Percentiles rank a stretch among this genome's conserved stretches.
phyloP scores from a whole-genome alignment of 2,329 filamentous ascomycete genomes.

The Leptosphaerulina australis region DNA sequence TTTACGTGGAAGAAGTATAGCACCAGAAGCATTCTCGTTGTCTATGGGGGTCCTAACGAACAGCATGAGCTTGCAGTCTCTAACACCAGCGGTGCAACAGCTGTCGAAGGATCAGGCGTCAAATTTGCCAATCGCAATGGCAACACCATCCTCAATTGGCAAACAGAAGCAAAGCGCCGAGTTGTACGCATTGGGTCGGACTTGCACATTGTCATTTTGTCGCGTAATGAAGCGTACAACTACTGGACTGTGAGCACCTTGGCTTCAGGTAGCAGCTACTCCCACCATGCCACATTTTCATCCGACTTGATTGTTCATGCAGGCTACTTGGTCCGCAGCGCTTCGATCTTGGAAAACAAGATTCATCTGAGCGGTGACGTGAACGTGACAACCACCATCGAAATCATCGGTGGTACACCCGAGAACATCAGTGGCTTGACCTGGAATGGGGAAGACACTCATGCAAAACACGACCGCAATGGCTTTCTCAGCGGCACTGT shows the following conservation, averaged over 20 bases:
- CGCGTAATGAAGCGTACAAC: slow-evolving; percentile 68
- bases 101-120: slow-evolving; percentile 48
- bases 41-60: slow-evolving; percentile 67
- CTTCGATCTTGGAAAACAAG: slow-evolving; percentile 57
- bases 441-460: slow-evolving; percentile 61
- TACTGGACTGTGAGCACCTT: slow-evolving; percentile 63
- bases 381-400: slow-evolving; percentile 68
- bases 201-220: slow-evolving; percentile 61
- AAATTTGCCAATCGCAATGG: slow-evolving; percentile 47
- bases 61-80: slow-evolving; percentile 64
- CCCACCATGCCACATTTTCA: slow-evolving; percentile 21
- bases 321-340: slow-evolving; percentile 67
- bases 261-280: slow-evolving; percentile 18
- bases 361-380: slow-evolving; percentile 72
- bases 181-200: slow-evolving; percentile 55
- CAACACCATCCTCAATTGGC: slow-evolving; percentile 59
- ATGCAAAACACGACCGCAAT: slow-evolving; percentile 48
- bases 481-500: slow-evolving; percentile 60
- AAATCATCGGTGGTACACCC: slow-evolving; percentile 68
- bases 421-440: slow-evolving; percentile 56
- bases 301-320: slow-evolving; percentile 61
- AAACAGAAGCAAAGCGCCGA: slow-evolving; percentile 56
- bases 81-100: slow-evolving; percentile 32
- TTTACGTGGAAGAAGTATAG: slow-evolving; percentile 68
- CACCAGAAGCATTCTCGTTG: slow-evolving; percentile 61